phyloP scores from a whole-genome alignment of 1,284 basidiomycete genomes.

The Cystobasidiaceae sp. region DNA sequence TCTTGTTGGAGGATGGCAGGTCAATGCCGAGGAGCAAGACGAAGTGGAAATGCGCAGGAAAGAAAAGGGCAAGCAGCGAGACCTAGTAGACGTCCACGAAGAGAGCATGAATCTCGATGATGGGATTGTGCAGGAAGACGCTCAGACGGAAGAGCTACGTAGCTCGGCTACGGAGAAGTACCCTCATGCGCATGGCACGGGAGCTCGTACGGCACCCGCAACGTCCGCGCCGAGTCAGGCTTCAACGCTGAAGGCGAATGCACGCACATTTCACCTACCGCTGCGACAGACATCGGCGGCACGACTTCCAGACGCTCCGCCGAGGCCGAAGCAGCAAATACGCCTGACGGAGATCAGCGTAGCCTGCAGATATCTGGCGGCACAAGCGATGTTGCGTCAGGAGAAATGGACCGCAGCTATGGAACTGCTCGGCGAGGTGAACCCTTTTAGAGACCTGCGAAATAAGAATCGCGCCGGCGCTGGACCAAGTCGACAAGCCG shows the following conservation, averaged over 20 bases:
- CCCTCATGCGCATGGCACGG: background rate
- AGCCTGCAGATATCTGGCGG: constrained; percentile 86
- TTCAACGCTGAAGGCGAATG: constrained; percentile 19
- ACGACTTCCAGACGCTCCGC: background rate
- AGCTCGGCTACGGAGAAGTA: constrained; percentile 15
- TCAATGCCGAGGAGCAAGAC: constrained; percentile 2
- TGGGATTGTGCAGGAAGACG: background rate
- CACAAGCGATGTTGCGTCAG: constrained; percentile 87
- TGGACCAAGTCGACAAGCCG: constrained; percentile 56
- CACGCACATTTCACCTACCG: background rate
- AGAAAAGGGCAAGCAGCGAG: constrained; percentile 28
- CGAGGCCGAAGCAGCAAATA: background rate
- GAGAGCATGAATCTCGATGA: constrained; percentile 21
- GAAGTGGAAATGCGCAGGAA: background rate
- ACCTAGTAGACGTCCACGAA: background rate
- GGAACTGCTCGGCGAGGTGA: constrained; percentile 65
- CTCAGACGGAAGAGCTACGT: background rate
- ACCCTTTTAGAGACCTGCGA: constrained; percentile 10
- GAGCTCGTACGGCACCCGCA: background rate
- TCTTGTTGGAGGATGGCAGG: constrained; percentile 48
- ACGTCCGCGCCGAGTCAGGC: constrained; percentile 6
- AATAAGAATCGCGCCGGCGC: background rate
- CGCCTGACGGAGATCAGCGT: constrained; percentile 80
- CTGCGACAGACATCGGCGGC: background rate
- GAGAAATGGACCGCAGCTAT: constrained; percentile 90